phyloP scores from a whole-genome alignment of 345 rosid genomes.

The Eucalyptus erythrocorys region DNA sequence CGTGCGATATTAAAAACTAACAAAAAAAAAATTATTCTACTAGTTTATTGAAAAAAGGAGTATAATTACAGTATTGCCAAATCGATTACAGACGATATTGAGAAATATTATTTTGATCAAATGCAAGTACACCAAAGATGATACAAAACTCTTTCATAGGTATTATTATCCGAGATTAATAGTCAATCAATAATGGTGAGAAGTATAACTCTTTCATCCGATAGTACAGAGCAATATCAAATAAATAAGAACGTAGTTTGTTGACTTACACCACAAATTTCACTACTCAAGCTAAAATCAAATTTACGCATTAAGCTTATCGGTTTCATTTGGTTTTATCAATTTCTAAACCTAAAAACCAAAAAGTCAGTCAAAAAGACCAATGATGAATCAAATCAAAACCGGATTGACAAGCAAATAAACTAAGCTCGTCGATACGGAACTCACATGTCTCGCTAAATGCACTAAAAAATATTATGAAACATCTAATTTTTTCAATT shows the following conservation, averaged over 20 bases:
- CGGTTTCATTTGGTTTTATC: neutral
- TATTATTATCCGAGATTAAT: neutral
- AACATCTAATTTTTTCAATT: neutral
- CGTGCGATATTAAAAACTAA: neutral
- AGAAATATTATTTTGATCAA: neutral
- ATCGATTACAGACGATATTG: too few species aligned
- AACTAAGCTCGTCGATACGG: rapidly evolving
- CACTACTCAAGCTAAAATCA: neutral
- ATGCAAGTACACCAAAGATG: neutral
- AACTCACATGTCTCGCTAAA: neutral
- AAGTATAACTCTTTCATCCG: neutral
- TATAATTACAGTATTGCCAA: neutral
- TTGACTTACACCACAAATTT: neutral
- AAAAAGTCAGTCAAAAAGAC: neutral
- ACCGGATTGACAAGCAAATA: neutral
- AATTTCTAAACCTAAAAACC: neutral
- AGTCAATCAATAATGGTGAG: neutral
- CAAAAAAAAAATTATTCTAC: too few species aligned
- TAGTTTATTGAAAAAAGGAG: neutral
- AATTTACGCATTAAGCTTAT: neutral
- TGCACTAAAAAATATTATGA: neutral
- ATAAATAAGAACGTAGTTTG: neutral
- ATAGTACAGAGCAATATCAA: neutral
- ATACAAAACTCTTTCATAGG: neutral
- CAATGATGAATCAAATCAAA: too few species aligned